Conservation (phyloP, 345 rosid species). For the Gossypium bickii region DNA sequence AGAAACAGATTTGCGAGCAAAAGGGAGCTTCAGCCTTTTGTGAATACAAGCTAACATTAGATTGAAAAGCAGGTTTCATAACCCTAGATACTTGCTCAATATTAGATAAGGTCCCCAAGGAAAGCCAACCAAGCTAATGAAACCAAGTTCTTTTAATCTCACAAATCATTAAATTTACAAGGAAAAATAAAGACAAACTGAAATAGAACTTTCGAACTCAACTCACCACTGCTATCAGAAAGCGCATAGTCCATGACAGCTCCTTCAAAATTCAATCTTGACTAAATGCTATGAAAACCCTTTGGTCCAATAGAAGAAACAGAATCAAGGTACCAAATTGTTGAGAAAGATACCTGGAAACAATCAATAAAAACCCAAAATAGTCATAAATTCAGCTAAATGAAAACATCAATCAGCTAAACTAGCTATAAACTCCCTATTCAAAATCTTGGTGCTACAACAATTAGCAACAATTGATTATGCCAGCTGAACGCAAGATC, state of each 20-base stretch:
- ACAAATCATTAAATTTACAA: neutral
- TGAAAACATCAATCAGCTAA: constrained; percentile 3
- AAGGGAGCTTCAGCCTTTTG: neutral
- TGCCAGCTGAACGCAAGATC: neutral
- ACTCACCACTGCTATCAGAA: constrained; percentile 75
- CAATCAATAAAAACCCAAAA: constrained; percentile 10
- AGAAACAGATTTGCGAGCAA: neutral
- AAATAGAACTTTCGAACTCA: constrained; percentile 5
- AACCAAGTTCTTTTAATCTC: neutral
- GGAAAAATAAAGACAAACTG: neutral
- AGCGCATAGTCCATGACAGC: constrained; percentile 49
- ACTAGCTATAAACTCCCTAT: neutral
- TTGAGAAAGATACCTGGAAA: constrained; percentile 18
- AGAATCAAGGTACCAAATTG: neutral
- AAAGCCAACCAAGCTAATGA: neutral
- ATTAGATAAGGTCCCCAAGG: neutral
- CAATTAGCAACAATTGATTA: neutral
- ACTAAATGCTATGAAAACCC: neutral
- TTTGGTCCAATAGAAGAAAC: constrained; percentile 17
- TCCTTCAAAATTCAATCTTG: constrained; percentile 1
- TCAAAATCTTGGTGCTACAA: neutral
- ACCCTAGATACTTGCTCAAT: neutral
- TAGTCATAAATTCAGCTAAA: neutral
- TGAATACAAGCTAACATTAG: neutral
- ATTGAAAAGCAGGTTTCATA: neutral